Percentiles rank a stretch among this genome's conserved stretches.
Evolutionary conservation across 768 basidiomycete genomes (phyloP).

Genomic region (Xerocomus brunneocitrinus): DNA sequence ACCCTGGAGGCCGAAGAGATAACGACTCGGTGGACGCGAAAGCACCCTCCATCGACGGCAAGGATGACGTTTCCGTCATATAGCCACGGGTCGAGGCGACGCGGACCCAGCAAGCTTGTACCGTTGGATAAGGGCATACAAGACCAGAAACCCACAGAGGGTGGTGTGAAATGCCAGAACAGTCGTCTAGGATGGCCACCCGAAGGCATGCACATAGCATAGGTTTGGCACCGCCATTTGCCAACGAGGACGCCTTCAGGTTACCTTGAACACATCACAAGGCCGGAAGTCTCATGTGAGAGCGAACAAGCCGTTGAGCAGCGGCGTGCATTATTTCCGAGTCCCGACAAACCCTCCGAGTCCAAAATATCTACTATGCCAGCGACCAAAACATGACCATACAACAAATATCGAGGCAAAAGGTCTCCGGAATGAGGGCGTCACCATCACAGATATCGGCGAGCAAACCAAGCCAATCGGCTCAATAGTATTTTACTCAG

Average conservation of each 20-base stretch:
- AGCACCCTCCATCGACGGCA: constrained; percentile 17
- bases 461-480: no score
- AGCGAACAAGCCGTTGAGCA: not conserved
- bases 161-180: constrained; percentile 14
- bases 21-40: constrained; percentile 19
- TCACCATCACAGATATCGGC: no score
- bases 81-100: constrained; percentile 24
- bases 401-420: no score
- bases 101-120: constrained; percentile 9
- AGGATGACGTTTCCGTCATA: constrained; percentile 23
- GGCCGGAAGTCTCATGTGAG: constrained; percentile 10
- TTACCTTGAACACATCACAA: constrained; percentile 16
- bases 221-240: constrained; percentile 25
- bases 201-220: constrained; percentile 18
- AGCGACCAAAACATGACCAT: not conserved
- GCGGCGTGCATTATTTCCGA: not conserved
- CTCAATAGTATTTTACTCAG: no score
- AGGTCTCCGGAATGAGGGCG: no score
- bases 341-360: not conserved
- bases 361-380: no score
- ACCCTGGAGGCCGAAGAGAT: constrained; percentile 22
- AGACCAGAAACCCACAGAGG: constrained; percentile 12
- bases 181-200: constrained; percentile 10
- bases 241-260: constrained; percentile 27
- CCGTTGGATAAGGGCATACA: constrained; percentile 19